phyloP scores from a whole-genome alignment of 1,139 yeast species.

The Suzukiozyma palmioleophila region DNA sequence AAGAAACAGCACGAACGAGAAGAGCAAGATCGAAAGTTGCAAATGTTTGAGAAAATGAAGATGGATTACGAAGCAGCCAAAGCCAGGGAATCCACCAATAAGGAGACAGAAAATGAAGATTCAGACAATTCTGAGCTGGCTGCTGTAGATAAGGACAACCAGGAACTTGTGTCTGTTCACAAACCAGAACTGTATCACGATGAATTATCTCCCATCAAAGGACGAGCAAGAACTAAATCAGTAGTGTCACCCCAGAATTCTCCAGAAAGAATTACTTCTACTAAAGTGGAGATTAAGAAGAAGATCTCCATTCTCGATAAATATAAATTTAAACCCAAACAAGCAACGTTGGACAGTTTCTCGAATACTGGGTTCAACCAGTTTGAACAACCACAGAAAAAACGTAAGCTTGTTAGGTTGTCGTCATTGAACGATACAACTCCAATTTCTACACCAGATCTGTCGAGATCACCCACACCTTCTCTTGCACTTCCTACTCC shows the following conservation, averaged over 20 bases:
- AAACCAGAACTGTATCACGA: not conserved
- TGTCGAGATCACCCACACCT: conserved; percentile 2
- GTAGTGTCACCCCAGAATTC: conserved; percentile 16
- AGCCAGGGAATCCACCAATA: not conserved
- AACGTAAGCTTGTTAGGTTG: conserved; percentile 36
- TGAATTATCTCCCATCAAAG: conserved; percentile 26
- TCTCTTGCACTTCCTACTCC: conserved; percentile 9
- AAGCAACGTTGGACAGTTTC: conserved; percentile 21
- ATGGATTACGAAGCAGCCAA: conserved; percentile 11
- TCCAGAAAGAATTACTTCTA: conserved; percentile 26
- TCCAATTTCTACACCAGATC: conserved; percentile 10
- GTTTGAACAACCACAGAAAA: conserved; percentile 17
- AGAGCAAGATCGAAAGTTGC: conserved; percentile 13
- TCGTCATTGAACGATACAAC: conserved; percentile 15
- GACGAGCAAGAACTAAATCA: conserved; percentile 27
- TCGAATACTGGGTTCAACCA: conserved; percentile 12
- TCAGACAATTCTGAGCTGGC: not conserved
- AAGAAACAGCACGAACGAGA: conserved; percentile 15
- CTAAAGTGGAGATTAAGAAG: conserved; percentile 58
- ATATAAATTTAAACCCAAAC: conserved; percentile 34
- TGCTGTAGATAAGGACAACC: too few species aligned
- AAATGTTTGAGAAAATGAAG: conserved; percentile 10
- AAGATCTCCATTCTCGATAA: conserved; percentile 52
- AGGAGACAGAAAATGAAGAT: not conserved
- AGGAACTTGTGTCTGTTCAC: not conserved